Evolutionary conservation across 2,329 filamentous ascomycete species (phyloP), one percentile per base, ranked within the genome.

Genomic region (Epichloe sp.): DNA sequence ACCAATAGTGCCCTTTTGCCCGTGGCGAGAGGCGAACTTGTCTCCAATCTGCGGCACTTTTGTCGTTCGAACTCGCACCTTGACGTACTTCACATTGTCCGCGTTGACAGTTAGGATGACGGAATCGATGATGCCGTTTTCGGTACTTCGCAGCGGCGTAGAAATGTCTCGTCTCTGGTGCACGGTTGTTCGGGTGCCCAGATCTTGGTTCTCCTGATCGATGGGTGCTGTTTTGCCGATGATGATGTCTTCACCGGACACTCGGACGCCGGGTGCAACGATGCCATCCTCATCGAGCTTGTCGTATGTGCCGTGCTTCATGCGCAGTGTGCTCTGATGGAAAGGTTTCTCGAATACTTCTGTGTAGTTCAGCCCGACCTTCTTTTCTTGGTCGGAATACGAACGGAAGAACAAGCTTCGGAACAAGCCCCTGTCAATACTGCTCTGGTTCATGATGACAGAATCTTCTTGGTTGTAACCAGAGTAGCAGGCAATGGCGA

Each of bases 401-500:
- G 91, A 89, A 59, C 94, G 84, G 79, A 95, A 98, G 75, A 97
- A 98, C 50, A 98, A 72, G 78, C 89, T 96, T 63, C 94, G 82
- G 83, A 98, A 98, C 4, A 98, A 77, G 56, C 93, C 93, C 63
- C 93, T 86, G 68, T 98, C 93, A 62, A 98, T 97, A 69, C 89
- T 95, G 72, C 89, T 96, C 73, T 98, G 93, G 69, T 98, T 98
- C 93, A 98, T 97, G 62, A 98, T 95, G 59, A 98, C 91, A 58
- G 93, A 98, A 82, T 98, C 93, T 88, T 98, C 93, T 68, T 98
- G 94, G 70, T 98, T 98, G 75, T 98, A 98, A 54, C 93, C 93
- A 50, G 90, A 95, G 71, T 98, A 98, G 67, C 87, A 94, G 53
- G 89, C 83, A 70, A 98, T 98, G 41, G 93, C 94, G 12, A 98